Evolutionary conservation across 2,329 filamentous ascomycete species (phyloP).

Genomic region (Microsporum ferrugineum): DNA sequence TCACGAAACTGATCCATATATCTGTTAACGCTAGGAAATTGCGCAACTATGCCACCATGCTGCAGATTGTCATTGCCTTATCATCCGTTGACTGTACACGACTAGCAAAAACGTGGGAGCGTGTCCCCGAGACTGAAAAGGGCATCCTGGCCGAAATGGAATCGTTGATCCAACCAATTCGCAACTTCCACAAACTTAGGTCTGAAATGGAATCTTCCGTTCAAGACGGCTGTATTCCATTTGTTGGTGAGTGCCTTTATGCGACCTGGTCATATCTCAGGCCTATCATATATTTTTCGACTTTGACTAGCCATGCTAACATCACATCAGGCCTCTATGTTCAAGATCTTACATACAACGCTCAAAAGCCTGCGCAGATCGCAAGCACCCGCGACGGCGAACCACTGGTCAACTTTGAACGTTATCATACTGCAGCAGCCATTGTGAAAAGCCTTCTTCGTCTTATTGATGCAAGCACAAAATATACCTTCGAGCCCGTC

Average conservation of each 20-base stretch:
- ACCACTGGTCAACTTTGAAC: slow-evolving; percentile 54
- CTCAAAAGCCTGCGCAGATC: slow-evolving; percentile 52
- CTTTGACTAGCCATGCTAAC: background rate
- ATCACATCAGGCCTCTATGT: slow-evolving; percentile 45
- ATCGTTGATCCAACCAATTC: slow-evolving; percentile 48
- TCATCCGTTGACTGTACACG: slow-evolving; percentile 49
- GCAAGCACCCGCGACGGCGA: slow-evolving; percentile 38
- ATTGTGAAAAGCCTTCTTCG: slow-evolving; percentile 55
- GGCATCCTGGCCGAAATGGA: slow-evolving; percentile 49
- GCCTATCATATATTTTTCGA: background rate
- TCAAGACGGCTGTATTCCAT: slow-evolving; percentile 54
- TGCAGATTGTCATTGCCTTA: slow-evolving; percentile 53
- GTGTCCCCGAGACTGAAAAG: slow-evolving; percentile 45
- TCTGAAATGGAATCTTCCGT: slow-evolving; percentile 52
- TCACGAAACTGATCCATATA: slow-evolving; percentile 54
- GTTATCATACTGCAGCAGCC: slow-evolving; percentile 52
- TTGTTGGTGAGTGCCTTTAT: slow-evolving; percentile 41
- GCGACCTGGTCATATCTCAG: background rate
- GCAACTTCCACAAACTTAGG: slow-evolving; percentile 52
- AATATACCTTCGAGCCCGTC: slow-evolving; percentile 48
- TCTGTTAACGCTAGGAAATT: slow-evolving; percentile 47
- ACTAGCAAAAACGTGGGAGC: slow-evolving; percentile 47
- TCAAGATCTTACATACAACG: slow-evolving; percentile 56
- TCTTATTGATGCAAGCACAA: slow-evolving; percentile 52
- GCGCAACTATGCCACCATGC: slow-evolving; percentile 55